Conservation (phyloP, 768 basidiomycete species). For the Boletus edulis region DNA sequence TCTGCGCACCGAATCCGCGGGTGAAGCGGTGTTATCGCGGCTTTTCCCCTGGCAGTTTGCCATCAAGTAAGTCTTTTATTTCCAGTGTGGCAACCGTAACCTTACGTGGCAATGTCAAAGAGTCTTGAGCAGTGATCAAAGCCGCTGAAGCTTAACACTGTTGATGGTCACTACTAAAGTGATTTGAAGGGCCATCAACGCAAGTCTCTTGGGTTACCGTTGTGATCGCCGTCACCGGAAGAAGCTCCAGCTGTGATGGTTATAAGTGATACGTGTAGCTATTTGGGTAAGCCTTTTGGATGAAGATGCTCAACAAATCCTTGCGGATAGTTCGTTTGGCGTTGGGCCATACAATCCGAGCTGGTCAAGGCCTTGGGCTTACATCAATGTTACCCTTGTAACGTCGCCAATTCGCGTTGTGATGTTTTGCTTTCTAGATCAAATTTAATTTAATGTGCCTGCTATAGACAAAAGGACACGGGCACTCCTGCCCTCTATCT, state of each 20-base stretch:
- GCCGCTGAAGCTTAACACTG: neutral
- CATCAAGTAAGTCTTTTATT: neutral
- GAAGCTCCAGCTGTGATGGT: neutral
- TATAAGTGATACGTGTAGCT: neutral
- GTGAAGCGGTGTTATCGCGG: slow-evolving; percentile 7
- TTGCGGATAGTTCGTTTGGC: neutral
- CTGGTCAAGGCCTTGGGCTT: neutral
- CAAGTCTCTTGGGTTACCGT: neutral
- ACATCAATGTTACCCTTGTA: slow-evolving; percentile 1
- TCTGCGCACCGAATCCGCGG: slow-evolving; percentile 4
- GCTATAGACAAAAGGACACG: neutral
- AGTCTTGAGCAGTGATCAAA: neutral
- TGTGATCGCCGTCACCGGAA: neutral
- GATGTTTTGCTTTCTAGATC: neutral
- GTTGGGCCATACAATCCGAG: neutral
- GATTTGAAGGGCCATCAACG: neutral
- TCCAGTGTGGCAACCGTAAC: neutral
- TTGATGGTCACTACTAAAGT: neutral
- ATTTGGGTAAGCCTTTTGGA: neutral
- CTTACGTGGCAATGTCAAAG: neutral
- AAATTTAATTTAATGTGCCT: slow-evolving; percentile 17
- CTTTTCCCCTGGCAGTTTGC: neutral
- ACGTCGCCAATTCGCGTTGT: neutral
- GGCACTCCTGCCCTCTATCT: slow-evolving; percentile 12
- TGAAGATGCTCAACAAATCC: neutral